phyloP scores from a whole-genome alignment of 78 protist species.

The Dictyostelium brefeldianum region DNA sequence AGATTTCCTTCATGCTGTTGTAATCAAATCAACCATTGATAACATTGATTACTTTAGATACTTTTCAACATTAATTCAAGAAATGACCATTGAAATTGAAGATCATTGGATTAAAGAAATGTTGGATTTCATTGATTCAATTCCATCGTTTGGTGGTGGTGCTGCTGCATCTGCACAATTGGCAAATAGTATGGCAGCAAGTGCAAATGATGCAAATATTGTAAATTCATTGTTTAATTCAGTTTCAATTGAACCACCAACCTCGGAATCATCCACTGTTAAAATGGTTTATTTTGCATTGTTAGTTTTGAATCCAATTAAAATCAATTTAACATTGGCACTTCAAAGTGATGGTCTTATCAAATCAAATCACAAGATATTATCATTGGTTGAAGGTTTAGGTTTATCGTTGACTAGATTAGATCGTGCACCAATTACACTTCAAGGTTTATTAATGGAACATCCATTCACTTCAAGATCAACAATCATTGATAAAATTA shows the following conservation, averaged over 20 bases:
- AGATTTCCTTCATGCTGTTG: constrained; percentile 63
- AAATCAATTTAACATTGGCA: constrained; percentile 68
- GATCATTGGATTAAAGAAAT: constrained; percentile 72
- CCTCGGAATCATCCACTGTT: constrained; percentile 2
- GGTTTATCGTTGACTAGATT: constrained; percentile 80
- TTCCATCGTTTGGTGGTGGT: constrained; percentile 23
- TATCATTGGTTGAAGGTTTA: constrained; percentile 68
- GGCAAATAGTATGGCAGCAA: background rate
- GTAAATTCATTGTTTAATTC: background rate
- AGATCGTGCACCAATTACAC: constrained; percentile 74
- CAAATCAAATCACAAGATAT: constrained; percentile 48
- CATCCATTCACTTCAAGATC: constrained; percentile 82
- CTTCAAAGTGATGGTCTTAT: constrained; percentile 58
- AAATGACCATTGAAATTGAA: constrained; percentile 74
- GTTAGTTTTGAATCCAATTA: constrained; percentile 78
- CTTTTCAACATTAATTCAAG: constrained; percentile 73
- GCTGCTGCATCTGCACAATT: background rate
- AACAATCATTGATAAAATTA: constrained; percentile 61
- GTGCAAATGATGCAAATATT: background rate
- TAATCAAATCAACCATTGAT: constrained; percentile 61
- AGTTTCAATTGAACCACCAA: constrained; percentile 35
- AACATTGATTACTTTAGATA: constrained; percentile 83
- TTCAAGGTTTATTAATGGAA: constrained; percentile 80
- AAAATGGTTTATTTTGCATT: constrained; percentile 80
- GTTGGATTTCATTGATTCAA: constrained; percentile 31